phyloP scores from a whole-genome alignment of 2,329 filamentous ascomycete genomes.

The Aspergillaceae sp. region DNA sequence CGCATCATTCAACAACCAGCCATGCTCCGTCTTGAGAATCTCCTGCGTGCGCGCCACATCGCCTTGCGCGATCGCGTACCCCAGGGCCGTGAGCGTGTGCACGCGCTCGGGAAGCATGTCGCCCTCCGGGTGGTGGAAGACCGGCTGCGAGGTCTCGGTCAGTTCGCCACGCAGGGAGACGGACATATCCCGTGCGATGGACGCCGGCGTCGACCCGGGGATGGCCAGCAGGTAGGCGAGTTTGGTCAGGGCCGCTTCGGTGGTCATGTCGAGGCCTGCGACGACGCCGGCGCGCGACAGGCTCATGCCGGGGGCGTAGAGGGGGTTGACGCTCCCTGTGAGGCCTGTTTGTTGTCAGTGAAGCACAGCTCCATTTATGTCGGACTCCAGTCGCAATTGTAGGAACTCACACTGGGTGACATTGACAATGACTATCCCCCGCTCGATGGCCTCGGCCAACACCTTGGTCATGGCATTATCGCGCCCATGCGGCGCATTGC shows the following conservation, averaged over 20 bases:
- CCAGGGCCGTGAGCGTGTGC: conserved; percentile 64
- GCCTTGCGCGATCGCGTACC: conserved; percentile 68
- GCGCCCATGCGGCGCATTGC: conserved; percentile 75
- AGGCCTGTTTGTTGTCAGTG: conserved; percentile 28
- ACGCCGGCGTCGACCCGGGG: conserved; percentile 53
- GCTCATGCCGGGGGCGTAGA: conserved; percentile 70
- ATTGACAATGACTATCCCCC: conserved; percentile 80
- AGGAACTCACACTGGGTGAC: conserved; percentile 69
- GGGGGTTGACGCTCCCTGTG: conserved; percentile 64
- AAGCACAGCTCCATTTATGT: not conserved
- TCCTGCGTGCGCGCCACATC: conserved; percentile 58
- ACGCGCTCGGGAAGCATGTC: conserved; percentile 45
- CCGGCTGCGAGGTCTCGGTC: conserved; percentile 63
- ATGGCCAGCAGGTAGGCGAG: conserved; percentile 73
- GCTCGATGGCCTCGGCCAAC: conserved; percentile 64
- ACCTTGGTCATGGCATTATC: conserved; percentile 72
- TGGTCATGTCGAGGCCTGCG: conserved; percentile 80
- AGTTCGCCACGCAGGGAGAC: conserved; percentile 73
- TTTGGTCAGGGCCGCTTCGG: conserved; percentile 85
- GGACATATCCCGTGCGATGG: conserved; percentile 64
- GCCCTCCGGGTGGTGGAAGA: conserved; percentile 65
- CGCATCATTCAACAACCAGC: conserved; percentile 61
- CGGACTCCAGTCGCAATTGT: not conserved
- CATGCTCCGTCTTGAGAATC: conserved; percentile 58
- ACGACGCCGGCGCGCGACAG: conserved; percentile 78